These are phyloP conservation scores for Vigna hirtella DNA, from an alignment of 306 rosid genomes.

Conservation along the genomic window DNA sequence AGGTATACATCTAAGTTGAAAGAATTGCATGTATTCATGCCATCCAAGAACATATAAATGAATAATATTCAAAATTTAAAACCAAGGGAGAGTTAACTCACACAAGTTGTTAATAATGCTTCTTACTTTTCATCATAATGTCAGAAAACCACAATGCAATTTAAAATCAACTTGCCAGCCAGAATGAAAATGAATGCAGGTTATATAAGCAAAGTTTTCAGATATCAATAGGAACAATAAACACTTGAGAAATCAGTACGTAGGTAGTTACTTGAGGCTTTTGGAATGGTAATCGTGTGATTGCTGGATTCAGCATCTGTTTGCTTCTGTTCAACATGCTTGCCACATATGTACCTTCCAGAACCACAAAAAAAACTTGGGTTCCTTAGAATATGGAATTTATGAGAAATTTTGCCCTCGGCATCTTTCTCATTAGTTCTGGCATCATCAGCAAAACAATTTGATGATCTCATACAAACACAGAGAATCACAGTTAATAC, in stretches of 20 bases:
- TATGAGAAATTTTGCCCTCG: slow-evolving; percentile 64
- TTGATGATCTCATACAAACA: slow-evolving; percentile 66
- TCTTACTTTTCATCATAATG: neutral
- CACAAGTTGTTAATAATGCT: neutral
- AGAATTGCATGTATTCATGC: neutral
- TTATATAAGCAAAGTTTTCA: neutral
- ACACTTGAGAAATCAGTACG: slow-evolving; percentile 18
- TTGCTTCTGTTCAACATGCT: slow-evolving; percentile 71
- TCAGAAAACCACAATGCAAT: neutral
- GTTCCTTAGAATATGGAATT: slow-evolving; percentile 85
- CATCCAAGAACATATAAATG: neutral
- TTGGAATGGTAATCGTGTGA: slow-evolving; percentile 65
- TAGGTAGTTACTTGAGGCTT: slow-evolving; percentile 62
- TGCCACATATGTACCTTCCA: slow-evolving; percentile 81
- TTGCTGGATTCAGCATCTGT: slow-evolving; percentile 66
- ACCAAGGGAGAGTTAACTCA: neutral
- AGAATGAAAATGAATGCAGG: neutral
- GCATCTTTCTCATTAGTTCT: slow-evolving; percentile 66
- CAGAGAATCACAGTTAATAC: slow-evolving; percentile 62
- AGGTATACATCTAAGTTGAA: neutral
- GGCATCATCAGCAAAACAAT: slow-evolving; percentile 59
- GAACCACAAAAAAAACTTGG: slow-evolving; percentile 93
- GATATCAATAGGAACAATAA: slow-evolving; percentile 24
- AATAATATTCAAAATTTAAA: neutral
- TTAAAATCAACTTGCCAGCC: neutral